Evolutionary conservation across 2,329 filamentous ascomycete genomes (phyloP), one percentile per base, ranked within the genome.

Genomic region (Epichloe gansuensis): DNA sequence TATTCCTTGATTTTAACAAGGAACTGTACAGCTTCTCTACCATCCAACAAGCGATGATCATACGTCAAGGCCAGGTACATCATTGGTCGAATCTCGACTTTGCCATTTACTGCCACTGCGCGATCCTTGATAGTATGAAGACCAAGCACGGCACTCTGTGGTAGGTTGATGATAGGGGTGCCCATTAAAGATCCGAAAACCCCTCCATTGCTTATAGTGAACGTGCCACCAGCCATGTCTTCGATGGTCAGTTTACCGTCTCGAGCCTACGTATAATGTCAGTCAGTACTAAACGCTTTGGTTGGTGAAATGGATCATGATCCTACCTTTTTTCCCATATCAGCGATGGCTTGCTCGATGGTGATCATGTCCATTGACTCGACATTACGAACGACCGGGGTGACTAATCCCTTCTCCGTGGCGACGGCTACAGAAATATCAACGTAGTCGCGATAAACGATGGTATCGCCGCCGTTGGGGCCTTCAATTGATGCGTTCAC

Each of bases 41-140:
- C 93, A 68, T 97, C 93, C 25, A 98, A 77, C 48, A 98, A 81
- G 66, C 93, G 87, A 73, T 98, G 93, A 68, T 98, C 93, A 66
- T 98, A 98, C 13, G 93, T 98, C 54, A 98, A 78, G 42, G 93
- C 93, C 58, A 98, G 80, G 70, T 95, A 97, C 93, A 98, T 98
- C 89, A 98, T 97, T n/a, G 93, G 93, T 59, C 93, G 81, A 60
- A 95, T 87, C 69, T 96, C 90, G 53, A 97, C 77, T 75, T 96
- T 94, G 64, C 93, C 93, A 64, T 97, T 89, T 56, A 97, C 76
- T 27, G 80, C 91, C 50, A 96, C 82, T 3, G 91, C 83, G 63
- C 86, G 87, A 51, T 98, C 89, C 75, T 98, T 98, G 71, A 96
- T 96, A 46, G 91, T 89, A 68, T 98, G 91, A 23, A 96, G 82